Evolutionary conservation across 495 filamentous ascomycete genomes (phyloP).

Genomic region (Podospora pseudopauciseta): DNA sequence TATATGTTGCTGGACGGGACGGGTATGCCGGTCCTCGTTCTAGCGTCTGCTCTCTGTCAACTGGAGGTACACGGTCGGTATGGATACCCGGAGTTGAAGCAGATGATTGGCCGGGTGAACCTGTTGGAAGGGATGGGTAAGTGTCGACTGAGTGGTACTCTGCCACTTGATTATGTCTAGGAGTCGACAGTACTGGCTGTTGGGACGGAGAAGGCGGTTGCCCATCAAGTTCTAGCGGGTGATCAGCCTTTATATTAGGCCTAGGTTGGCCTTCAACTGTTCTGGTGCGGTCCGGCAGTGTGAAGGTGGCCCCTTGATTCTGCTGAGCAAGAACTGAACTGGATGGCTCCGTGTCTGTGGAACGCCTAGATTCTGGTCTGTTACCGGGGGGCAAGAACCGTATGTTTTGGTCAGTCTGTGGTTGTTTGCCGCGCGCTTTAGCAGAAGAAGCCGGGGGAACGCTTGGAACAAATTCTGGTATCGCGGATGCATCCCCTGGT

Average conservation of each 20-base stretch:
- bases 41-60: not conserved
- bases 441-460: not conserved
- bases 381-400: not conserved
- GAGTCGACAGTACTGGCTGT: not conserved
- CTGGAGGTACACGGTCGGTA: not conserved
- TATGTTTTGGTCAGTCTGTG: not conserved
- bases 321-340: not conserved
- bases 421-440: not conserved
- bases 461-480: not conserved
- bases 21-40: not conserved
- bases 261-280: not conserved
- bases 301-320: slow-evolving; percentile 5
- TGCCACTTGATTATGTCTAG: too few relatives aligned
- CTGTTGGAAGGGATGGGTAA: not conserved
- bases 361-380: not conserved
- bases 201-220: not conserved
- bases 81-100: not conserved
- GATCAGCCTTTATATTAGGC: not conserved
- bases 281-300: not conserved
- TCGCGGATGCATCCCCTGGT: slow-evolving; percentile 7
- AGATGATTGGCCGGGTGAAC: not conserved
- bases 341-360: not conserved
- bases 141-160: not conserved
- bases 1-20: not conserved
- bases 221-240: not conserved